These are phyloP conservation scores for Cercophora newfieldiana DNA, from an alignment of 495 filamentous ascomycete species.

Conservation along the genomic window DNA sequence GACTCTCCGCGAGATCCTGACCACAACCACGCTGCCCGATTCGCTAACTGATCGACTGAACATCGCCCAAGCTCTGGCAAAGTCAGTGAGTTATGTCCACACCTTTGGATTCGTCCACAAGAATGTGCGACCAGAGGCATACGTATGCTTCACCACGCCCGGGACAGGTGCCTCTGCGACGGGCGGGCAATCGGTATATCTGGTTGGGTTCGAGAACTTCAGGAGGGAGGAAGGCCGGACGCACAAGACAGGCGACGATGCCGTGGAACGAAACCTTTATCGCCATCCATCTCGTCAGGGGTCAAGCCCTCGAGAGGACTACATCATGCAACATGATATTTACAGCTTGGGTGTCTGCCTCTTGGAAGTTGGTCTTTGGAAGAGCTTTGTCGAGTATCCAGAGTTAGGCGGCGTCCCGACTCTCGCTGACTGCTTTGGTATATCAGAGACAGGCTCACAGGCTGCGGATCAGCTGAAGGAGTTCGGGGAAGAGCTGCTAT, in stretches of 20 bases:
- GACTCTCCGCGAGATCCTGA: not conserved
- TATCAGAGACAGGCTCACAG: not conserved
- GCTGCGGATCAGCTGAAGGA: not conserved
- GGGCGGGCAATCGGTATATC: slow-evolving; percentile 28
- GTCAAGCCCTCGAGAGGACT: slow-evolving; percentile 36
- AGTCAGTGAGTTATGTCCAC: slow-evolving; percentile 53
- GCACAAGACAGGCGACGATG: slow-evolving; percentile 38
- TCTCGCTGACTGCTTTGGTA: not conserved
- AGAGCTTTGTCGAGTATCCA: slow-evolving; percentile 41
- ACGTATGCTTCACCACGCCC: slow-evolving; percentile 42
- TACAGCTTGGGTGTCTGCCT: slow-evolving; percentile 49
- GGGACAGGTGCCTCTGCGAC: not conserved
- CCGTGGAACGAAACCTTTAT: slow-evolving; percentile 56
- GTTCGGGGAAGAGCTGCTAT: slow-evolving; percentile 27
- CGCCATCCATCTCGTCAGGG: slow-evolving; percentile 58
- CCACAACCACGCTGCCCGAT: not conserved
- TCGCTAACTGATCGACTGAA: slow-evolving; percentile 19
- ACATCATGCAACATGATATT: slow-evolving; percentile 64
- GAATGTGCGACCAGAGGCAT: slow-evolving; percentile 56
- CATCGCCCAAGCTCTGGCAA: slow-evolving; percentile 48
- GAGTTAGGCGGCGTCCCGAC: not conserved
- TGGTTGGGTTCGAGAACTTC: slow-evolving; percentile 55
- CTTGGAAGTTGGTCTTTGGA: slow-evolving; percentile 63
- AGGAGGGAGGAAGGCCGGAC: slow-evolving; percentile 42
- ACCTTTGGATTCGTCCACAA: slow-evolving; percentile 57